Evolutionary conservation across 495 filamentous ascomycete genomes (phyloP), one percentile per base, ranked within the genome.

Genomic region (Achaetomiella virescens): DNA sequence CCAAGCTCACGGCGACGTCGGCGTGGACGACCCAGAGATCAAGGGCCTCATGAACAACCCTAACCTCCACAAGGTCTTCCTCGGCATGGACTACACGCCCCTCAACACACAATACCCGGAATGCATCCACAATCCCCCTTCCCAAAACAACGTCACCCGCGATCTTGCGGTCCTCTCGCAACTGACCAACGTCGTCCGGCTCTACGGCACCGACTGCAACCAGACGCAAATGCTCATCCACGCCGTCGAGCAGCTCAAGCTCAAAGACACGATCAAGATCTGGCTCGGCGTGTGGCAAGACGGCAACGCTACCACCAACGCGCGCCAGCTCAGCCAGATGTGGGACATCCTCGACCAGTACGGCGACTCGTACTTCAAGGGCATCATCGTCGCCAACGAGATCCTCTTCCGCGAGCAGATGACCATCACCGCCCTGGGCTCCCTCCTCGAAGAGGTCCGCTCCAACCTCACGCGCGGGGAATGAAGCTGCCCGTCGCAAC

Each of bases 161-260:
- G 93, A 98, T 63, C 72, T 98, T 50, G 93, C 93, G 22, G 85
- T 96, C 10, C 81, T 98, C 17, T 91, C 89, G 4, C 91, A 96
- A 66, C 76, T 98, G 31, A 97, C 90, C 53, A 91, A 95, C 68
- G 85, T 81, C 2, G 78, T 98, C 41, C 88, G 92, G 1, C 79
- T 97, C 14, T 98, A 98, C 67, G 93, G 93, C 22, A 97, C 89
- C 15, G 93, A 98, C 72, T 98, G 93, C 79, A 97, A 97, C 67
- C 92, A 97, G 70, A 97, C 93, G 0, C 84, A 96, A 66, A 90
- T 97, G 89, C 86, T 93, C 1, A 78, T 97, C 38, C 84, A 92
- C 62, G 83, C 91, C 6, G 84, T 98, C 65, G 76, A 85, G 49
- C 79, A 78, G 48, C 78, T 97, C 31, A 80, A 81, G 33, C 70